Evolutionary conservation across 75 land plant species (phyloP), one percentile per base, ranked within the genome.

Genomic region (Pinus tabuliformis): DNA sequence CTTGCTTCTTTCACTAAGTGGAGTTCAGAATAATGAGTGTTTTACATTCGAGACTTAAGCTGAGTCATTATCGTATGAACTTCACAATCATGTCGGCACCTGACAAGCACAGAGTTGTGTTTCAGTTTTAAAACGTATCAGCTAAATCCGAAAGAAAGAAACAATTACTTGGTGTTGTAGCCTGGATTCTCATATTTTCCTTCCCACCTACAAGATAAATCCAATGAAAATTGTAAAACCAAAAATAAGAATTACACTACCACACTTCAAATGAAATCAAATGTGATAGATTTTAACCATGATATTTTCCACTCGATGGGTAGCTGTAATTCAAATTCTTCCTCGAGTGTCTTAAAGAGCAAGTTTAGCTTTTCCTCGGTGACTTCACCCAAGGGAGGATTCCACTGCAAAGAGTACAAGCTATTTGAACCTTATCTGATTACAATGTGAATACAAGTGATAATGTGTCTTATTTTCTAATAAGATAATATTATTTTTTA

Each of bases 301-400:
- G 58, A 45, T 56, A 82, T 73, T 20, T 84, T 82, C 20, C 65
- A 71, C 30, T 83, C 80, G n/a, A 56, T 65, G 52, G 93, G 98
- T 28, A 96, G 76, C 18, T 81, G 86, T 70, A 96, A 86, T 61
- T 96, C 99, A 62, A 81, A 62, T 22, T 84, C 77, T 15, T 84
- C 89, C 52, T 76, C 52, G 52, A 84, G 91, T 76, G 88, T 86
- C 77, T 88, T 54, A 73, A 97, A 94, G 52, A 91, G 82, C 56
- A 84, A 37, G 57, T 92, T 82, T 24, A 97, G 13, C 20, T 77
- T 84, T 54, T 92, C 90, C 36, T 78, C 77, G 26, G 83, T 82
- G 45, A 97, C 90, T 73, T 92, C 83, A 5, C 73, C 81, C 12
- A 89, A 80, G 14, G 87, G 54, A 58, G 97, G 97, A 58, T 94